A percentile compares a stretch with the other conserved stretches of the same genome.
Conservation (phyloP, 805 yeast species). For the Jamesozyma hellenica region DNA sequence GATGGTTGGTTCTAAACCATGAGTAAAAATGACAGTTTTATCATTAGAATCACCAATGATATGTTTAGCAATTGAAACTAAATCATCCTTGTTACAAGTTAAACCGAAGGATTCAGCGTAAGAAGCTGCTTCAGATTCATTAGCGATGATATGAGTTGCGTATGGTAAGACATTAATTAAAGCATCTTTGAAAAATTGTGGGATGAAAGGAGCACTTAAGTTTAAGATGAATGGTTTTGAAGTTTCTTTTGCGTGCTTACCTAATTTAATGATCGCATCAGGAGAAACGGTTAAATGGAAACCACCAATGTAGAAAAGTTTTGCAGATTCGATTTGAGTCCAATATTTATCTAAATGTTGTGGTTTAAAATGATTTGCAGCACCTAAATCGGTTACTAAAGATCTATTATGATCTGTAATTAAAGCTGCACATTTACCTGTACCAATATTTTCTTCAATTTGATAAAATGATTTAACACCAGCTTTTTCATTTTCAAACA, state of each 20-base stretch:
- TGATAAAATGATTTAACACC: constrained; percentile 84
- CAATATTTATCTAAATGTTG: constrained; percentile 83
- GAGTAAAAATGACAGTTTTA: constrained; percentile 89
- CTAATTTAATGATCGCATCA: constrained; percentile 80
- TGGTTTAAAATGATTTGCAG: constrained; percentile 94
- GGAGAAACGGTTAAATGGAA: constrained; percentile 97
- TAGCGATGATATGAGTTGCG: constrained; percentile 86
- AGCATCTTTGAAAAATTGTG: constrained; percentile 90
- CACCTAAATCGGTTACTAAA: constrained; percentile 89
- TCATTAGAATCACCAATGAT: constrained; percentile 53
- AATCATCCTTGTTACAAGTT: constrained; percentile 38
- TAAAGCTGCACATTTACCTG: constrained; percentile 98
- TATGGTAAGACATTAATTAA: constrained; percentile 71
- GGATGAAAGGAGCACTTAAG: constrained; percentile 93
- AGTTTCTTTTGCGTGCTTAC: constrained; percentile 80
- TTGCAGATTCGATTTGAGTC: constrained; percentile 71
- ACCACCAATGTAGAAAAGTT: constrained; percentile 91
- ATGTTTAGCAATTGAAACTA: constrained; percentile 68
- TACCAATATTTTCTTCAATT: constrained; percentile 64
- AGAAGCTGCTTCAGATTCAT: constrained; percentile 94
- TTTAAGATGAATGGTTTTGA: constrained; percentile 74
- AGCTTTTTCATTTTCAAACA: constrained; percentile 73
- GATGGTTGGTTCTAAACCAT: constrained; percentile 87
- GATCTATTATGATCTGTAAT: constrained; percentile 85
- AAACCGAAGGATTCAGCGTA: constrained; percentile 80